Base-by-base conservation (phyloP, 2,329 filamentous ascomycete species). In the Calonectria ilicicola region DNA sequence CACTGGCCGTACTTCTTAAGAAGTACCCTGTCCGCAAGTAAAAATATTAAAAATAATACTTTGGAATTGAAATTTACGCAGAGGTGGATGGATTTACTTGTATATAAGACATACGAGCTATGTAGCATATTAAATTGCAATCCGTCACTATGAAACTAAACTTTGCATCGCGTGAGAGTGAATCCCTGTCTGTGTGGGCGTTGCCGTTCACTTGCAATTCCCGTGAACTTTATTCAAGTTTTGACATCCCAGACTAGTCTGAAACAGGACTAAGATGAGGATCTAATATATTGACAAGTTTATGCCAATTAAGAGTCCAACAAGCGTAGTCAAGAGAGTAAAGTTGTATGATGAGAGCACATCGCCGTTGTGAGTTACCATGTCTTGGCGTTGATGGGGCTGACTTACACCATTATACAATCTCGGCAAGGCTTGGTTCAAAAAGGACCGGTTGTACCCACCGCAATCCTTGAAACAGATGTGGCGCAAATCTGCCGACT, bases 1-100 rank as follows among this genome's bases (percentile, higher is more conserved):
- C 51, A 6, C 19, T 75, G 29, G 69, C 69, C 23, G 23, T 75
- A n/a, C 49, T 74, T 19, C 65, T 70, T 23, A 73, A 72, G 69
- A 72, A 53, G 44, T 66, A 26, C 27, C 68, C 65, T 51, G 66
- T 68, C 23, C 53, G 32, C 32, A 63, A n/a, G 53, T 68, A 47
- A 62, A 63, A 27, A 63, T 4, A 27, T 32, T 46, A 26, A 63
- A 47, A 40, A 40, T 60, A 60, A 60, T 60, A 9, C 26, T 8
- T 60, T 60, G 32, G 53, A 60, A 40, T 60, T 60, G 35, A 60
- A 60, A 40, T 60, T 60, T 60, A 40, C 14, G 53, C 53, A 29
- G 53, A n/a, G 32, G 53, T 40, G 38, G 7, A 40, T 40, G 53
- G 53, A 60, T 60, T 14, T 40, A 21, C 53, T 60, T 23, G 53